These are phyloP conservation scores for Nemania diffusa DNA, from an alignment of 2,329 filamentous ascomycete species.

Conservation along the genomic window DNA sequence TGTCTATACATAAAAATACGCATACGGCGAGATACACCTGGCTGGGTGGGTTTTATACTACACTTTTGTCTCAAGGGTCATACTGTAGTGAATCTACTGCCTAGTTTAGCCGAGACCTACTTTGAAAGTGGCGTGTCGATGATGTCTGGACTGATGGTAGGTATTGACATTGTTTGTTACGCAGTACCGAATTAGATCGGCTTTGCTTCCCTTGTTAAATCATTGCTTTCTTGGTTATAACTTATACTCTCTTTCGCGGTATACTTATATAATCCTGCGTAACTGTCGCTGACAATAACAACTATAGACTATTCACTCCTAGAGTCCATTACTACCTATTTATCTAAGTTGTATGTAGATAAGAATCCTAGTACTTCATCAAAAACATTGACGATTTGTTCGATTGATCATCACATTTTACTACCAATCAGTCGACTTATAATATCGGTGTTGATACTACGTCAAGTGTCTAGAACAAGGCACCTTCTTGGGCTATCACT, in stretches of 20 bases:
- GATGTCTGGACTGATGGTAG: not conserved
- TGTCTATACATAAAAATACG: not conserved
- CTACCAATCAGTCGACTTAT: constrained; percentile 3
- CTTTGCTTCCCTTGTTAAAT: too few relatives aligned
- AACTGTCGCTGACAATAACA: too few relatives aligned
- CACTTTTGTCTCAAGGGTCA: not conserved
- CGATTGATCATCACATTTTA: not conserved
- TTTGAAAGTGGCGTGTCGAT: not conserved
- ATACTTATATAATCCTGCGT: not conserved
- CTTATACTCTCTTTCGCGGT: not conserved
- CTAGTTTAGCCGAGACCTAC: not conserved
- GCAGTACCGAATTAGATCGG: too few relatives aligned
- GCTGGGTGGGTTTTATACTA: not conserved
- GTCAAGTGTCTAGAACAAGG: constrained; percentile 12
- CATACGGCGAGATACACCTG: not conserved
- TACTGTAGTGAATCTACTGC: not conserved
- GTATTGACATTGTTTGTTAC: too few relatives aligned
- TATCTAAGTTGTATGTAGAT: too few relatives aligned
- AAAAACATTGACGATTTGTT: not conserved
- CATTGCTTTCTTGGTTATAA: not conserved
- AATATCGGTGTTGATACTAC: constrained; percentile 4
- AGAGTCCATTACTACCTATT: too few relatives aligned
- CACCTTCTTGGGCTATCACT: not conserved
- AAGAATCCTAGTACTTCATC: too few relatives aligned
- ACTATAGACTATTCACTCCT: too few relatives aligned